These are phyloP conservation scores for Trichoderma atroviride DNA, from an alignment of 2,329 filamentous ascomycete species.

Conservation along the genomic window DNA sequence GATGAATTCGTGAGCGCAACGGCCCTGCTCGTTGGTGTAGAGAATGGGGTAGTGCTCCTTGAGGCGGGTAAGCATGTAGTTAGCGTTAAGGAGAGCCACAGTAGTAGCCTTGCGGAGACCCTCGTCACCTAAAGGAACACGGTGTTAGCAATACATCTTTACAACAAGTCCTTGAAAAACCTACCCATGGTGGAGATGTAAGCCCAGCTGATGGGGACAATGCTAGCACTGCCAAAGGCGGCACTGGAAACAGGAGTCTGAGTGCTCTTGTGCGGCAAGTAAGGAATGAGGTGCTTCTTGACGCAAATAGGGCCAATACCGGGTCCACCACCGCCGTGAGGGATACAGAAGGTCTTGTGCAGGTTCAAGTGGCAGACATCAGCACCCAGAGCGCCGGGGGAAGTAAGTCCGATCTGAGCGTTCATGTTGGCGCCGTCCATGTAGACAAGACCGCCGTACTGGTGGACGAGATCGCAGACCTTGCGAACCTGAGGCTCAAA, in stretches of 20 bases:
- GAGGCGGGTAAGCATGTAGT: conserved; percentile 90
- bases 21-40: conserved; percentile 87
- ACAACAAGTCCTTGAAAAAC: conserved; percentile 28
- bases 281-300: conserved; percentile 75
- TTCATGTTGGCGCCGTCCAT: conserved; percentile 99
- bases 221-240: conserved; percentile 84
- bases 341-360: conserved; percentile 99
- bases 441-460: conserved; percentile 90
- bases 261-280: conserved; percentile 53
- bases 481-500: conserved; percentile 89
- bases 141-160: background rate
- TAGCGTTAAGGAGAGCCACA: conserved; percentile 91
- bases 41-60: conserved; percentile 85
- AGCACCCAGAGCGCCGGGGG: conserved; percentile 90
- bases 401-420: conserved; percentile 93
- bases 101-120: conserved; percentile 89
- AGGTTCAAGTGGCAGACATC: conserved; percentile 97
- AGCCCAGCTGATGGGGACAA: conserved; percentile 91
- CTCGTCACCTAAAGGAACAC: conserved; percentile 40
- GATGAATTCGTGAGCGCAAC: conserved; percentile 97
- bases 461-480: conserved; percentile 82
- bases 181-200: conserved; percentile 93
- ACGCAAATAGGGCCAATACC: conserved; percentile 94
- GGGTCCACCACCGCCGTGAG: conserved; percentile 90
- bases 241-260: conserved; percentile 74